Conservation (phyloP, 2,329 filamentous ascomycete genomes). For the Aspergillus amoenus region DNA sequence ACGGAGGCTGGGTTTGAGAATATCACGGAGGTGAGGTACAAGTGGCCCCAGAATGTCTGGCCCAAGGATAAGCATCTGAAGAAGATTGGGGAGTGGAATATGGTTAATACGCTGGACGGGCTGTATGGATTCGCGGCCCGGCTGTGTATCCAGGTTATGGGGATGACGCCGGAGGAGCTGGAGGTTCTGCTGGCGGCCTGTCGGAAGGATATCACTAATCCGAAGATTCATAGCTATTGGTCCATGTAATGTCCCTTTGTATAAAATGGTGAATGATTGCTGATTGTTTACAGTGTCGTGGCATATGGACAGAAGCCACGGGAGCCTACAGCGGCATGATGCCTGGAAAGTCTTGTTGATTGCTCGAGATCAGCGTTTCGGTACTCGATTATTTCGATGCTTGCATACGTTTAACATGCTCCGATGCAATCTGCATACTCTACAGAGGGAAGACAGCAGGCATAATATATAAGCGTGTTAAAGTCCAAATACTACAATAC, state of each 20-base stretch:
- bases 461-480: too few species aligned
- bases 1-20: conserved; percentile 26
- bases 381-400: too few species aligned
- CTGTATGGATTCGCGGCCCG: neutral
- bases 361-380: too few species aligned
- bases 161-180: neutral
- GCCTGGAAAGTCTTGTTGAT: too few species aligned
- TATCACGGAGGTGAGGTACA: conserved; percentile 19
- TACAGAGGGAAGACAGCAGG: too few species aligned
- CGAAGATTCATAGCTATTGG: conserved; percentile 1
- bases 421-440: too few species aligned
- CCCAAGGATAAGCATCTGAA: conserved; percentile 28
- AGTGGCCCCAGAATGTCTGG: conserved; percentile 31
- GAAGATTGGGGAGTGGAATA: conserved; percentile 20
- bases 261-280: neutral
- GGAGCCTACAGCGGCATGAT: too few species aligned
- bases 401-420: too few species aligned
- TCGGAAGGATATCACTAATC: conserved; percentile 4
- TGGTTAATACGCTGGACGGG: conserved; percentile 6
- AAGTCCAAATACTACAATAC: too few species aligned
- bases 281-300: neutral
- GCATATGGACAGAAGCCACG: conserved; percentile 4
- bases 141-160: conserved; percentile 5
- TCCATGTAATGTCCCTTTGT: neutral
- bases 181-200: neutral